phyloP scores from a whole-genome alignment of 2,329 filamentous ascomycete species.

The Epichloe brachyelytri region DNA sequence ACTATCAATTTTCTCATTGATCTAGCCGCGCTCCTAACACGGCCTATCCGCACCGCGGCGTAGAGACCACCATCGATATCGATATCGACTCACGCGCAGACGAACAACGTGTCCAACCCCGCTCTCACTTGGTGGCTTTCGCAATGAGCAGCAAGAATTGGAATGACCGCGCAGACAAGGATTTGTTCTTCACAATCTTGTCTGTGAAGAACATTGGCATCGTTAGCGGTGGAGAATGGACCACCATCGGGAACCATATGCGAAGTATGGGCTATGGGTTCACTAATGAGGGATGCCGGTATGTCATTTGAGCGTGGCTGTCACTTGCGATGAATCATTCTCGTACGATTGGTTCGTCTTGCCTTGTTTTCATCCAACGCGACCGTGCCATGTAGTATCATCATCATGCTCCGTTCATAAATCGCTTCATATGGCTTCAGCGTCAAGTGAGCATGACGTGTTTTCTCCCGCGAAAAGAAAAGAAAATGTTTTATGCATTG shows the following conservation, averaged over 20 bases:
- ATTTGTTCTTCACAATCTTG: slow-evolving; percentile 50
- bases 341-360: background rate
- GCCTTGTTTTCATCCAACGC: background rate
- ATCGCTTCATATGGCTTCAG: background rate
- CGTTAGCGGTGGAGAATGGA: slow-evolving; percentile 51
- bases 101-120: slow-evolving; percentile 1
- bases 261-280: slow-evolving; percentile 46
- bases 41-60: slow-evolving; percentile 13
- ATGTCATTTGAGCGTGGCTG: slow-evolving; percentile 19
- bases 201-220: slow-evolving; percentile 50
- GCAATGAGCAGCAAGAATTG: slow-evolving; percentile 45
- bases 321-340: background rate
- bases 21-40: slow-evolving; percentile 24
- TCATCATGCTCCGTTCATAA: background rate
- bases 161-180: slow-evolving; percentile 49
- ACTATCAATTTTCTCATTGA: slow-evolving; percentile 29
- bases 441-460: background rate
- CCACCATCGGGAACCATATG: slow-evolving; percentile 48
- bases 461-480: background rate
- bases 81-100: slow-evolving; percentile 8
- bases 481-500: no score
- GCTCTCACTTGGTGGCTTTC: slow-evolving; percentile 2
- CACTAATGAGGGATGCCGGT: slow-evolving; percentile 53
- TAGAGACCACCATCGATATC: slow-evolving; percentile 1
- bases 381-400: background rate